Evolutionary conservation across 768 basidiomycete genomes (phyloP).

Genomic region (Tulasnella calospora): DNA sequence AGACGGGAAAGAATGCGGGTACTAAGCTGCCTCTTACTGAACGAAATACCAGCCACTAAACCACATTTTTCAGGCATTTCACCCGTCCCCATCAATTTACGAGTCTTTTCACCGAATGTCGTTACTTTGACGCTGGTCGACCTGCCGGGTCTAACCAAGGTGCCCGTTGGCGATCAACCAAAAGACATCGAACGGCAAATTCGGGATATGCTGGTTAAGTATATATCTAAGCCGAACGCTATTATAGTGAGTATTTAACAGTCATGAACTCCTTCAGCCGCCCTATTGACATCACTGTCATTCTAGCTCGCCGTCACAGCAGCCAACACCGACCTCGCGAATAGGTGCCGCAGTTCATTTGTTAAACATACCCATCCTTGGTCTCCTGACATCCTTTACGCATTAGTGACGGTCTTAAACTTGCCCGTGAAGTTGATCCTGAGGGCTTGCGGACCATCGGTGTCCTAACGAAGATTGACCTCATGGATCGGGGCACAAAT

Average conservation of each 20-base stretch:
- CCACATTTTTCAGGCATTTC: constrained; percentile 66
- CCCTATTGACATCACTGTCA: background rate
- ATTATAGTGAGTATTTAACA: constrained; percentile 50
- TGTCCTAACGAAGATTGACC: constrained; percentile 97
- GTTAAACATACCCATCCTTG: background rate
- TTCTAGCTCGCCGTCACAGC: constrained; percentile 77
- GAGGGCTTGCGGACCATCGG: constrained; percentile 92
- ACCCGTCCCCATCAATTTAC: constrained; percentile 92
- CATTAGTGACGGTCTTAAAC: constrained; percentile 77
- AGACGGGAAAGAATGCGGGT: constrained; percentile 94
- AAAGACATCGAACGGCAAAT: constrained; percentile 98
- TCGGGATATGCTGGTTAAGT: constrained; percentile 91
- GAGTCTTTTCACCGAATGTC: constrained; percentile 95
- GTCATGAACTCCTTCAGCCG: background rate
- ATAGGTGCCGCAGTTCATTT: constrained; percentile 42
- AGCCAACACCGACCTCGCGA: constrained; percentile 95
- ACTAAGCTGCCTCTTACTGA: constrained; percentile 26
- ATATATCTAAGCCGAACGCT: constrained; percentile 86
- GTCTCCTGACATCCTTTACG: background rate
- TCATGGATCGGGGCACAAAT: constrained; percentile 98
- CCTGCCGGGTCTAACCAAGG: constrained; percentile 90
- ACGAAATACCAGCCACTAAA: background rate
- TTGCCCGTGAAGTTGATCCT: constrained; percentile 95
- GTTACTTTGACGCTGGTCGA: constrained; percentile 97
- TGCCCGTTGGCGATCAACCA: constrained; percentile 94